Base-by-base conservation (phyloP, 2,329 filamentous ascomycete species). In the Fusarium mexicanum region DNA sequence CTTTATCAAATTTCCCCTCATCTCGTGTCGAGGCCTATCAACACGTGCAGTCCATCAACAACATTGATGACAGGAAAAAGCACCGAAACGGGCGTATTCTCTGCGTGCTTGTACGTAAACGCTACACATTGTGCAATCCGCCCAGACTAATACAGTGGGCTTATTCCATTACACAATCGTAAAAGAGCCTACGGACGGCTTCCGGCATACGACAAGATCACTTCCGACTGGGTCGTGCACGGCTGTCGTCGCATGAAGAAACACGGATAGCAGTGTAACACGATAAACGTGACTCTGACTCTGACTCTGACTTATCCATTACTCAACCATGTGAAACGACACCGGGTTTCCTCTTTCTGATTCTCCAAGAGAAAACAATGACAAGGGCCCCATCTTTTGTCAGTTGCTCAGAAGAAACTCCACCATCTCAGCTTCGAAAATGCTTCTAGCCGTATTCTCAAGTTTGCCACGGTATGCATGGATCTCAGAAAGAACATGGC, bases 391-490 rank as follows among this genome's bases (percentile, higher is more conserved):
- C 66, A 64, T 69, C 37, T 43, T 60, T 54, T 55, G 37, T 51
- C 50, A 59, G 55, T 37, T 37, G 40, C 46, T 51, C 59, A 65
- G 37, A 65, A 65, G 44, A 31, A 22, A 57, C 64, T 67, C 72
- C 72, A 75, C 72, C 58, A 48, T 43, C 53, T 54, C 54, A 46
- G 48, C 57, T 72, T 74, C 72, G 64, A 74, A 61, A 73, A 74
- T 63, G 69, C 69, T 74, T 74, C 72, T 74, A 74, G 69, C 65
- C 65, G 64, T 31, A 59, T 75, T 74, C 72, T 55, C 64, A 70
- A 60, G 69, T 70, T 74, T 62, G 72, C 72, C 69, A 74, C 69
- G 35, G 18, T 69, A 73, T 75, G 72, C 72, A 74, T 75, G 72
- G 72, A 64, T 59, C 47, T 61, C 41, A 46, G 43, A 57, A 54